These are phyloP conservation scores for Ceratocystis harringtonii DNA, from an alignment of 2,329 filamentous ascomycete species.

Conservation along the genomic window DNA sequence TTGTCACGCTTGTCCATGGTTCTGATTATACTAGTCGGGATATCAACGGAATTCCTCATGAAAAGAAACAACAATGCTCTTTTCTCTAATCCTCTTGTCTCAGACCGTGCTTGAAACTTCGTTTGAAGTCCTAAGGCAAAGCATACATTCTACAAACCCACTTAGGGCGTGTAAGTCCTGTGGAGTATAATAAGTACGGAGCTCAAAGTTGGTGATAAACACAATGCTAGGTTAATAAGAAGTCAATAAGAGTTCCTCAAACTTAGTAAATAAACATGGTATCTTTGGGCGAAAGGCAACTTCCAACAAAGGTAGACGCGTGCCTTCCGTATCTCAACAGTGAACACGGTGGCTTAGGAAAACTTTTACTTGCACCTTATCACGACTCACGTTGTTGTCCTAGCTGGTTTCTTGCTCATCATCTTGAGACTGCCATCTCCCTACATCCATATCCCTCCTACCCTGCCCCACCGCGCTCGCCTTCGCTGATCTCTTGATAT, in stretches of 20 bases:
- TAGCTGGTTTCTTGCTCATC: background rate
- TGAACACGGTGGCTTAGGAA: background rate
- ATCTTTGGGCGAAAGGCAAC: background rate
- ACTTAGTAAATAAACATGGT: background rate
- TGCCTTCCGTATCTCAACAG: background rate
- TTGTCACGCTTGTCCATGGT: too few species aligned
- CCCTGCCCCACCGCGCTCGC: background rate
- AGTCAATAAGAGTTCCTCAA: background rate
- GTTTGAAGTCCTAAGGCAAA: background rate
- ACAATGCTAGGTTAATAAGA: background rate
- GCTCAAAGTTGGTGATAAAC: background rate
- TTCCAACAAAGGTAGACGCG: background rate
- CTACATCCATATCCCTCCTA: background rate
- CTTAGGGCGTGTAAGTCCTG: background rate
- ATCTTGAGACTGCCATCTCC: background rate
- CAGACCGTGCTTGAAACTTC: constrained; percentile 28
- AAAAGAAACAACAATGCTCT: background rate
- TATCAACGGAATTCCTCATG: too few species aligned
- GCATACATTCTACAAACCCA: background rate
- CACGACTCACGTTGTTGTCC: background rate
- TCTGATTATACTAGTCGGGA: too few species aligned
- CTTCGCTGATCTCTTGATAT: background rate
- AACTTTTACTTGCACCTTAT: background rate
- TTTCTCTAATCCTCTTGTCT: background rate
- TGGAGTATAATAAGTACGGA: background rate